Percentiles rank a stretch among this genome's conserved stretches.
Evolutionary conservation across 2,329 filamentous ascomycete species (phyloP).

Genomic region (Amauroascus niger): DNA sequence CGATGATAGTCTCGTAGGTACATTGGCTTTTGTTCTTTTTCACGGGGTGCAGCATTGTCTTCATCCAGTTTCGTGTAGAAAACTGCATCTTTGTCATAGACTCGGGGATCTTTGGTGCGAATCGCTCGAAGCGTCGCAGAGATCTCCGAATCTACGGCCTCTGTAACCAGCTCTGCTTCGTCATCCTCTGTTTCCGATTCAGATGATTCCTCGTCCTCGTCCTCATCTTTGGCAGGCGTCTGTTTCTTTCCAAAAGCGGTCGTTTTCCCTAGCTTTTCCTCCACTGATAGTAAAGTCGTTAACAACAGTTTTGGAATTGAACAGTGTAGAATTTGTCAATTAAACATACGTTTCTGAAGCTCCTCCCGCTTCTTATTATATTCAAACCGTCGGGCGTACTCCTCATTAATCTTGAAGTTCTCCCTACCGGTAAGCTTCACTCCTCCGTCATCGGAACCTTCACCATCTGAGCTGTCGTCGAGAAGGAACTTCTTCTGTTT

Average conservation of each 20-base stretch:
- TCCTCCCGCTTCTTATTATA: constrained; percentile 97
- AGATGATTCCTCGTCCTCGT: constrained; percentile 51
- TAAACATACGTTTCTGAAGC: constrained; percentile 44
- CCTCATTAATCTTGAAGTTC: constrained; percentile 73
- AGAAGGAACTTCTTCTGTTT: constrained; percentile 35
- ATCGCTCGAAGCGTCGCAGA: constrained; percentile 79
- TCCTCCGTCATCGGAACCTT: constrained; percentile 35
- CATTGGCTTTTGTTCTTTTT: constrained; percentile 73
- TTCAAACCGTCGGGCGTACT: constrained; percentile 82
- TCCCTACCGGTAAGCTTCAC: constrained; percentile 22
- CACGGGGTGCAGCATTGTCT: constrained; percentile 32
- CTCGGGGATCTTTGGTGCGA: constrained; percentile 75
- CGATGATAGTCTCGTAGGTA: constrained; percentile 84
- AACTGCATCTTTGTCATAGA: constrained; percentile 70
- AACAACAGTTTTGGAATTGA: no score
- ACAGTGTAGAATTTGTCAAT: no score
- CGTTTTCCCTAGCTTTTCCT: constrained; percentile 67
- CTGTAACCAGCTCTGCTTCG: constrained; percentile 74
- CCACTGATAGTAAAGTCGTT: constrained; percentile 48
- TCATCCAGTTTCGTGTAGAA: constrained; percentile 65
- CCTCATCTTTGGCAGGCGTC: constrained; percentile 31
- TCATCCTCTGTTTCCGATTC: constrained; percentile 79
- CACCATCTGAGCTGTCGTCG: constrained; percentile 32
- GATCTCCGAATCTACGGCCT: constrained; percentile 76
- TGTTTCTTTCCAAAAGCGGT: constrained; percentile 19